These are phyloP conservation scores for Plasmodium adleri DNA, from an alignment of 169 alveolate species.

Conservation along the genomic window DNA sequence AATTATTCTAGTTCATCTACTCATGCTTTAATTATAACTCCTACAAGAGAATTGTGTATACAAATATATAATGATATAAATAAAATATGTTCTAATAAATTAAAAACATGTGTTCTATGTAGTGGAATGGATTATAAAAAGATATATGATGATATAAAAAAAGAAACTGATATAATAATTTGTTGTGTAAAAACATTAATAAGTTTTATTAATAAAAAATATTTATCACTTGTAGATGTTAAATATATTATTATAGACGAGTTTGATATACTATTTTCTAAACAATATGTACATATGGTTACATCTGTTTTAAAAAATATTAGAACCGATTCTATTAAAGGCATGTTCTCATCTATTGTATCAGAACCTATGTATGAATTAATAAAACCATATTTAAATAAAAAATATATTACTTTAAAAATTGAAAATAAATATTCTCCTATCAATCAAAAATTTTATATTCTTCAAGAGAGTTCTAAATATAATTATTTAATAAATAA, in stretches of 20 bases:
- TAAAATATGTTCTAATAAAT: constrained; percentile 28
- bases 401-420: constrained; percentile 40
- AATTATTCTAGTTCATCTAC: constrained; percentile 1
- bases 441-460: constrained; percentile 56
- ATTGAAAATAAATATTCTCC: constrained; percentile 40
- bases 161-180: constrained; percentile 55
- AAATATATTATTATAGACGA: constrained; percentile 72
- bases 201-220: constrained; percentile 61
- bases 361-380: constrained; percentile 38
- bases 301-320: constrained; percentile 49
- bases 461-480: constrained; percentile 33
- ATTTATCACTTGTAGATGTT: constrained; percentile 14
- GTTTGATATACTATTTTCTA: constrained; percentile 64
- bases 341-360: constrained; percentile 53
- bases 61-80: constrained; percentile 86
- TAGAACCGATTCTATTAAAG: constrained; percentile 55
- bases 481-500: constrained; percentile 7
- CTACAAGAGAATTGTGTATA: constrained; percentile 92
- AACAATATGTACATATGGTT: constrained; percentile 44
- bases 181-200: constrained; percentile 72
- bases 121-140: constrained; percentile 59
- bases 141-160: constrained; percentile 54
- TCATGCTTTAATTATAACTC: constrained; percentile 87
- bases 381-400: constrained; percentile 33
- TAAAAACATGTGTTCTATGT: constrained; percentile 44